Evolutionary conservation across 73 alveolate genomes (phyloP).

Genomic region (Effrenium voratum): DNA sequence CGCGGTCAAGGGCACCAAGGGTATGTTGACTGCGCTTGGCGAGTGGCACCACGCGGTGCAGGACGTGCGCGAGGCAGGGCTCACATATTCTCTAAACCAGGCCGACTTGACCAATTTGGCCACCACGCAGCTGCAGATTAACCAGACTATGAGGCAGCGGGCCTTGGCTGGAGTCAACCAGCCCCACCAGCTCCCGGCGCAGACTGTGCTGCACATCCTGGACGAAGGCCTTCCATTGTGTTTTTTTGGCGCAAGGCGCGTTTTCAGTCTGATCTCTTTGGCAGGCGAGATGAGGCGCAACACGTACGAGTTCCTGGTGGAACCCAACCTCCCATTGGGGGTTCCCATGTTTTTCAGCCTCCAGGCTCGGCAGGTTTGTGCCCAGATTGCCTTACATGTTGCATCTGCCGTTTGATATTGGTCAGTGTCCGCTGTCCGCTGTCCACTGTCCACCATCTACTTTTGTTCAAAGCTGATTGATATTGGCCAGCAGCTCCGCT

Average conservation of each 20-base stretch:
- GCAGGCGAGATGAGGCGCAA: not conserved
- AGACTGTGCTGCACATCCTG: not conserved
- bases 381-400: too few relatives aligned
- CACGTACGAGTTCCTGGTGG: not conserved
- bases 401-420: too few relatives aligned
- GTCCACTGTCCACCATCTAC: too few relatives aligned
- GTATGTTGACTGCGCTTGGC: not conserved
- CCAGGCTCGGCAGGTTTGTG: too few relatives aligned
- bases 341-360: not conserved
- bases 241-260: not conserved
- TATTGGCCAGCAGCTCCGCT: too few relatives aligned
- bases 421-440: too few relatives aligned
- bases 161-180: not conserved
- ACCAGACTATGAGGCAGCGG: not conserved
- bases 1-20: not conserved
- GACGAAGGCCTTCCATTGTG: conserved; percentile 30
- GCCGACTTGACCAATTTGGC: not conserved
- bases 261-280: not conserved
- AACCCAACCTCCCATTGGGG: not conserved
- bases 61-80: not conserved
- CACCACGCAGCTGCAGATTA: not conserved
- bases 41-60: not conserved
- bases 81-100: too few relatives aligned
- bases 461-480: too few relatives aligned
- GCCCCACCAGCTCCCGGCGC: not conserved